These are phyloP conservation scores for Zizania palustris DNA, from an alignment of 202 grass and related monocot genomes.

Conservation along the genomic window DNA sequence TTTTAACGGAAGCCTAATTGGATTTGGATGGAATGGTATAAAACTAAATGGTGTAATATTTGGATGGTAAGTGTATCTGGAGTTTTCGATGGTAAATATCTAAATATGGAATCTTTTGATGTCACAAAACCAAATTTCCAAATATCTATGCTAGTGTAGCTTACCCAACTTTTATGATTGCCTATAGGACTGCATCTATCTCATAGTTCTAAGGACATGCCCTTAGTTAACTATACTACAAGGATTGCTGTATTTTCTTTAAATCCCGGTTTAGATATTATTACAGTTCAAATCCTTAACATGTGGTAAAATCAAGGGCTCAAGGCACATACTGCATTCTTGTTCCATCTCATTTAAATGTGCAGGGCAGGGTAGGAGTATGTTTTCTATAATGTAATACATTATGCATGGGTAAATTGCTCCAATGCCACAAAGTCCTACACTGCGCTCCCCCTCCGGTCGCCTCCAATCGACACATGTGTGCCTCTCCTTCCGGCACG, in stretches of 20 bases:
- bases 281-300: background rate
- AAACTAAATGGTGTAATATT: too few species aligned
- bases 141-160: background rate
- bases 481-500: too few species aligned
- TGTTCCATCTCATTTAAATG: background rate
- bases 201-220: background rate
- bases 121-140: too few species aligned
- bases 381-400: constrained; percentile 17
- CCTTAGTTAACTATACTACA: background rate
- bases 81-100: too few species aligned
- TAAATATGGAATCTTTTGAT: too few species aligned
- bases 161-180: constrained; percentile 5
- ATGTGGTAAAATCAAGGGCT: constrained; percentile 10
- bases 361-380: background rate
- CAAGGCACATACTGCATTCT: background rate
- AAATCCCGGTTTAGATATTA: background rate
- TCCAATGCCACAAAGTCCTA: too few species aligned
- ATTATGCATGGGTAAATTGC: too few species aligned
- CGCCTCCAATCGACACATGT: too few species aligned
- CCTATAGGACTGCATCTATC: background rate
- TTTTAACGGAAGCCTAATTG: too few species aligned
- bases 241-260: background rate
- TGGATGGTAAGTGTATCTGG: too few species aligned
- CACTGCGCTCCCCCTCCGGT: too few species aligned
- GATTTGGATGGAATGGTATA: too few species aligned